These are phyloP conservation scores for Populus nigra DNA, from an alignment of 345 rosid species.

Conservation along the genomic window DNA sequence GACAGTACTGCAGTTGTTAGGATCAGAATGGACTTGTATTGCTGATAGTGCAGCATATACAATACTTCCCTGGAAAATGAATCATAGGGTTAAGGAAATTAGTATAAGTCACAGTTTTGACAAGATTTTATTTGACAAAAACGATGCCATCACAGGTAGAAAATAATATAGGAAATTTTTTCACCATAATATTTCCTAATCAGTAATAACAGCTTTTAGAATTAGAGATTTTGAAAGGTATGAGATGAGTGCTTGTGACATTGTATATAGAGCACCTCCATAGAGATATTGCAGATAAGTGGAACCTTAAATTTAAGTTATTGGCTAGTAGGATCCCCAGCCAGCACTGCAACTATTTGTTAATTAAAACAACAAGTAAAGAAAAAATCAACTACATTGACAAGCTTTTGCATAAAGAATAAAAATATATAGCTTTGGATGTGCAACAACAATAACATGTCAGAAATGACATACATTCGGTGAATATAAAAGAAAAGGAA, in stretches of 20 bases:
- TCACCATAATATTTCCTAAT: not conserved
- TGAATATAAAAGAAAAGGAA: not conserved
- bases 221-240: no score
- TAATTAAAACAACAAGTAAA: not conserved
- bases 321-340: not conserved
- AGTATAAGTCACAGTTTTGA: not conserved
- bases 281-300: not conserved
- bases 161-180: not conserved
- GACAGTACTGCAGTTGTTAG: slow-evolving; percentile 20
- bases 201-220: not conserved
- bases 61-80: slow-evolving; percentile 38
- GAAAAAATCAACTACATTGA: not conserved
- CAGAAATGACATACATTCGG: not conserved
- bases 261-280: not conserved
- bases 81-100: not conserved
- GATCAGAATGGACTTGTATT: slow-evolving; percentile 20
- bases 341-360: not conserved
- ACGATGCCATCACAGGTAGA: not conserved
- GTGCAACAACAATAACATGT: not conserved
- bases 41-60: slow-evolving; percentile 28
- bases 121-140: not conserved
- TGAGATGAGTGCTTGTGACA: not conserved
- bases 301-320: not conserved
- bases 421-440: no score
- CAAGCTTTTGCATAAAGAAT: not conserved